A percentile compares a stretch with the other conserved stretches of the same genome.
Conservation (phyloP, 805 yeast species). For the Metschnikowia matae region DNA sequence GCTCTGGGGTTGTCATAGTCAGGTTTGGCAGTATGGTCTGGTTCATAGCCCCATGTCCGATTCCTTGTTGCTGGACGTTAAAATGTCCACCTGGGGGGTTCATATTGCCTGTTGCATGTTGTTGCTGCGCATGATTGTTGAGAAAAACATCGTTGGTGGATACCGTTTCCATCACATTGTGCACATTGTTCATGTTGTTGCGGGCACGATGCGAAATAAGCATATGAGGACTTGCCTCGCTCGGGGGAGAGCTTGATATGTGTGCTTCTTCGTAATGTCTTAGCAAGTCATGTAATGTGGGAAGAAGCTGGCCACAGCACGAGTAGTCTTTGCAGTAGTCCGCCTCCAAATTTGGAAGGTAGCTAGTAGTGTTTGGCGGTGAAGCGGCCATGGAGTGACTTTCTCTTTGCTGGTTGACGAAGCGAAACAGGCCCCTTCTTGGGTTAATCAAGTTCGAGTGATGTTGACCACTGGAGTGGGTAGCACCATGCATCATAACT, state of each 20-base stretch:
- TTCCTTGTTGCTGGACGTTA: constrained; percentile 23
- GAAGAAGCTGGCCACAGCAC: constrained; percentile 90
- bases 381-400: constrained; percentile 38
- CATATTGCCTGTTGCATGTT: constrained; percentile 13
- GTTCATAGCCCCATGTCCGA: constrained; percentile 16
- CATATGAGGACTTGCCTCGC: constrained; percentile 25
- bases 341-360: constrained; percentile 89
- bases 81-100: constrained; percentile 21
- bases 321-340: constrained; percentile 95
- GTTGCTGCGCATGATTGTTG: constrained; percentile 34
- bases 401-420: constrained; percentile 16
- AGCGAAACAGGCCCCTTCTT: constrained; percentile 36
- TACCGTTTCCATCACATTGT: constrained; percentile 77
- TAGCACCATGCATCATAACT: constrained; percentile 52
- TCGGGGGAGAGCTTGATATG: constrained; percentile 56
- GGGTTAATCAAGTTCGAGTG: constrained; percentile 30
- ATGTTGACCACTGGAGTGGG: constrained; percentile 14
- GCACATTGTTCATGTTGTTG: constrained; percentile 40
- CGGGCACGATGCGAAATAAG: constrained; percentile 30
- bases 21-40: constrained; percentile 16
- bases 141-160: constrained; percentile 90
- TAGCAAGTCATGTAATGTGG: constrained; percentile 88
- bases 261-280: constrained; percentile 97
- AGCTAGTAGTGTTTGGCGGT: constrained; percentile 68
- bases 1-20: constrained; percentile 13